Base-by-base conservation (phyloP, 2,329 filamentous ascomycete species). In the Apiospora marii region DNA sequence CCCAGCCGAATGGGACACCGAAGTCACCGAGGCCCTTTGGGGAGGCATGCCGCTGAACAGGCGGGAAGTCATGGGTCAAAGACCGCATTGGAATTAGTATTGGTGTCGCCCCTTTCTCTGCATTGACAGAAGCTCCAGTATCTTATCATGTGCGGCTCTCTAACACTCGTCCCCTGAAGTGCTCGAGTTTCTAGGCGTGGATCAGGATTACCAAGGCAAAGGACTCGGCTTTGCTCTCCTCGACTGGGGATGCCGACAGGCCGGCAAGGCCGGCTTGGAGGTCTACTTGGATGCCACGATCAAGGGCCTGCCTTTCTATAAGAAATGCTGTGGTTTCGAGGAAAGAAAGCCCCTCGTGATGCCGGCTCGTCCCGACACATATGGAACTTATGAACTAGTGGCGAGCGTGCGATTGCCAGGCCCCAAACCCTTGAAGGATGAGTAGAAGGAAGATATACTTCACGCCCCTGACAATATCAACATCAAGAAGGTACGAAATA, bases 21-120 rank as follows among this genome's bases (percentile, higher is more conserved):
- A 75, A 43, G 43, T 74, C 12, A 73, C 70, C 5, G 73, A 74
- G 8, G 49, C 71, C 2, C 46, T 74, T 3, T 75, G 73, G 73
- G 74, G 73, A 14, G 73, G 73, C 1, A 74, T 75, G 73, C 70
- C 73, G 6, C 70, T 41, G 22, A 74, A 53, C 44, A 53, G 74
- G 37, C 48, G 30, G 1, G 48, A 49, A 1, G n/a, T 74, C 16
- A 75, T 75, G 74, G 74, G 71, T 12, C 30, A 67, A 41, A 69
- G 43, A 22, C 70, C 71, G 4, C 74, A 75, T 68, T 75, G 73
- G 74, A 73, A 71, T 75, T 4, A 75, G 74, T 73, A 30, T n/a
- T 22, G 30, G 12, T 30, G 7, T 41, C 10, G 37, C 34, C 24
- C 14, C 12, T 13, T 70, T 70, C 22, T n/a, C 22, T n/a, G 19